A percentile compares a stretch with the other conserved stretches of the same genome.
Evolutionary conservation across 1,284 basidiomycete genomes (phyloP).

Genomic region (Pascua sp.): DNA sequence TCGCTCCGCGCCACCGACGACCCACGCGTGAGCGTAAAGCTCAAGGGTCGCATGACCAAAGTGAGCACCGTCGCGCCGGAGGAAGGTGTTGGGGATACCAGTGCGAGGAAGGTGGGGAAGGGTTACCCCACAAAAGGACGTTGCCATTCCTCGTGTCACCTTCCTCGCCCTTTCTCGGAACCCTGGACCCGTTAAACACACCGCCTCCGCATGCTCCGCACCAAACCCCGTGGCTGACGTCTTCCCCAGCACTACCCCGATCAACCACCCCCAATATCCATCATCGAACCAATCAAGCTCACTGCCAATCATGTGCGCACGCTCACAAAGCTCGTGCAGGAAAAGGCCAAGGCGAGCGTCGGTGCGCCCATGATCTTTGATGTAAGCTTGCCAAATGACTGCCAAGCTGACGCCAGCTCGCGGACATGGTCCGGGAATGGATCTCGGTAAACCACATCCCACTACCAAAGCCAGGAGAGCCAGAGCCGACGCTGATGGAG

Average conservation of each 20-base stretch:
- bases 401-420: constrained; percentile 29
- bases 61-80: constrained; percentile 27
- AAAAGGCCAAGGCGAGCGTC: constrained; percentile 34
- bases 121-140: too few relatives aligned
- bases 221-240: background rate
- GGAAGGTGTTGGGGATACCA: too few relatives aligned
- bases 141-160: too few relatives aligned
- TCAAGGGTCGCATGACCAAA: constrained; percentile 42
- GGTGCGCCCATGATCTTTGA: constrained; percentile 47
- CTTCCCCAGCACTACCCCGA: constrained; percentile 38
- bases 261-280: constrained; percentile 33
- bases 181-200: background rate
- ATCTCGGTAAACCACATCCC: constrained; percentile 43
- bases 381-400: constrained; percentile 23
- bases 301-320: constrained; percentile 35
- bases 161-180: background rate
- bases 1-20: constrained; percentile 34
- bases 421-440: constrained; percentile 37
- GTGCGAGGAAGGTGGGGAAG: too few relatives aligned
- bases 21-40: constrained; percentile 34
- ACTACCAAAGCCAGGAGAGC: constrained; percentile 34
- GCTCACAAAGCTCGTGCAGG: constrained; percentile 37
- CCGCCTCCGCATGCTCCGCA: too few relatives aligned
- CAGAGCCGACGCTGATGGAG: constrained; percentile 44
- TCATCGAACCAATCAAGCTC: constrained; percentile 38